These are phyloP conservation scores for Ogataea saltuana DNA, from an alignment of 805 yeast species.

Conservation along the genomic window DNA sequence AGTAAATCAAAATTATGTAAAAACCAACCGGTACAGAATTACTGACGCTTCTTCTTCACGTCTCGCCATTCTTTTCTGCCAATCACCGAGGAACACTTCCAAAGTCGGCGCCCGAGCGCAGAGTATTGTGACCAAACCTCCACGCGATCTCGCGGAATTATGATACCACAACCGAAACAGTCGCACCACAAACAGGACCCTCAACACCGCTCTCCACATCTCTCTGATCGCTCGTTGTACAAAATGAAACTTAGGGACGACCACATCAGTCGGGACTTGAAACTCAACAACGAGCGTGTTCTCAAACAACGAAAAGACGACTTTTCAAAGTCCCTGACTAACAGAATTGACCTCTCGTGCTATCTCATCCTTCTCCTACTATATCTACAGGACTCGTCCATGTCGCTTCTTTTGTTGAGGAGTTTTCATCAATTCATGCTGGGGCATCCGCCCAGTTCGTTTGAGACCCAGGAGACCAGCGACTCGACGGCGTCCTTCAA, in stretches of 20 bases:
- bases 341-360: constrained; percentile 38
- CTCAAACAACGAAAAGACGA: constrained; percentile 45
- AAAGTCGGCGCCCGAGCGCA: no score
- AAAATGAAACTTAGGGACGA: constrained; percentile 21
- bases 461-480: constrained; percentile 28
- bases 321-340: constrained; percentile 40
- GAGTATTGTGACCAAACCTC: no score
- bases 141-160: no score
- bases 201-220: not conserved
- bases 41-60: no score
- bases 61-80: no score
- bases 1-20: not conserved
- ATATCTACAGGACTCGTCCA: constrained; percentile 45
- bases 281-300: constrained; percentile 40
- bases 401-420: constrained; percentile 36
- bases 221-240: not conserved
- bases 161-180: no score
- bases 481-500: constrained; percentile 23
- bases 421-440: constrained; percentile 40
- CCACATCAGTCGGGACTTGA: constrained; percentile 36
- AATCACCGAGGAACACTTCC: no score
- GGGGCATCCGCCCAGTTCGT: constrained; percentile 42
- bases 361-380: constrained; percentile 38
- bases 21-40: no score
- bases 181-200: no score